Evolutionary conservation across 2,329 filamentous ascomycete species (phyloP).

Genomic region (Pseudogymnoascus sp.): DNA sequence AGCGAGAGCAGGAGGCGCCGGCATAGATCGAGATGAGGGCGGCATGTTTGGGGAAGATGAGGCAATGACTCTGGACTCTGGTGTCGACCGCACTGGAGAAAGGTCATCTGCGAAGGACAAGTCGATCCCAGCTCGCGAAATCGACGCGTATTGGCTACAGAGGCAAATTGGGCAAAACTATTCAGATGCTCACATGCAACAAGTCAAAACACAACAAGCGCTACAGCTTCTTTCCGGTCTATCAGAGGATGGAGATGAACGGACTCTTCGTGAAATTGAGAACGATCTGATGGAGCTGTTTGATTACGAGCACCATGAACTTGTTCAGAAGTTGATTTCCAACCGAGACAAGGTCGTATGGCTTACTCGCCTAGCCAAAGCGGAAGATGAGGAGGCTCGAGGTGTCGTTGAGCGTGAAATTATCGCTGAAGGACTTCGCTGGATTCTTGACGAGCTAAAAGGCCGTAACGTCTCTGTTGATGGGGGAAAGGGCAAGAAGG

Average conservation of each 20-base stretch:
- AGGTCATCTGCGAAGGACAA: slow-evolving; percentile 41
- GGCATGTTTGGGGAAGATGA: slow-evolving; percentile 51
- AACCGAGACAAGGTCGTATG: slow-evolving; percentile 94
- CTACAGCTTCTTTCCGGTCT: slow-evolving; percentile 74
- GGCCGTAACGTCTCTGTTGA: slow-evolving; percentile 57
- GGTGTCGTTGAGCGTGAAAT: slow-evolving; percentile 81
- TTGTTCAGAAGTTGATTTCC: slow-evolving; percentile 81
- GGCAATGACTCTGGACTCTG: slow-evolving; percentile 76
- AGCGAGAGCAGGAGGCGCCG: slow-evolving; percentile 42
- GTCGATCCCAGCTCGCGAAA: slow-evolving; percentile 73
- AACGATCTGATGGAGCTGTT: slow-evolving; percentile 98
- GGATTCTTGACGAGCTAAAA: slow-evolving; percentile 79
- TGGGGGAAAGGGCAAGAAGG: slow-evolving; percentile 50
- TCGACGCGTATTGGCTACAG: slow-evolving; percentile 96
- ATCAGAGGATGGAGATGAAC: slow-evolving; percentile 70
- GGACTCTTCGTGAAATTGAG: slow-evolving; percentile 82
- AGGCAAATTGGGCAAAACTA: slow-evolving; percentile 84
- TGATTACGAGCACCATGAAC: slow-evolving; percentile 90
- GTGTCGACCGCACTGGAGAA: slow-evolving; percentile 39
- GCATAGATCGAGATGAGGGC: slow-evolving; percentile 40
- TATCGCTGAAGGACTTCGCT: slow-evolving; percentile 74
- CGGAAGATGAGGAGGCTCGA: slow-evolving; percentile 69
- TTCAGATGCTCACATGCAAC: slow-evolving; percentile 82
- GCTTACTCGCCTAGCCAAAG: slow-evolving; percentile 79
- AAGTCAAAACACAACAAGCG: slow-evolving; percentile 82